phyloP scores from a whole-genome alignment of 2,329 filamentous ascomycete species.

The Penicillium fuscoglaucum region DNA sequence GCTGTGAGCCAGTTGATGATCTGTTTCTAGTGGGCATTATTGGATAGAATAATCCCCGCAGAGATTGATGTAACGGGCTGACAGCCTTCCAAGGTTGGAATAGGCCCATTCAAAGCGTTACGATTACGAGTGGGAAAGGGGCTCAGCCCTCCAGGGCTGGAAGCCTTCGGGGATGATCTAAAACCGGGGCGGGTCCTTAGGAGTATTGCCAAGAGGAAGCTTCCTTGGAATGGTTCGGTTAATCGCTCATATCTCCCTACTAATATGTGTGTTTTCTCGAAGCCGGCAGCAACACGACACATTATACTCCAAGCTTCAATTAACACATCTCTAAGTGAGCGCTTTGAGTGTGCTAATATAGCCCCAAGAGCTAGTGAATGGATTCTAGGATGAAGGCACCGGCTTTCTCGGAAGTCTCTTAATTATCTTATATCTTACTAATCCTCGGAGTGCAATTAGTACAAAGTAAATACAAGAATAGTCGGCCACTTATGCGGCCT shows the following conservation, averaged over 20 bases:
- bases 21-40: neutral
- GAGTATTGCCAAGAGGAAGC: neutral
- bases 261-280: neutral
- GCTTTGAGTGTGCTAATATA: neutral
- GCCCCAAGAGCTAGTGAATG: neutral
- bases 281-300: neutral
- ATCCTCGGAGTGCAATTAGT: neutral
- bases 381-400: too few species aligned
- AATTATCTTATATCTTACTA: neutral
- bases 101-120: neutral
- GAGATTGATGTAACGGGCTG: neutral
- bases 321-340: neutral
- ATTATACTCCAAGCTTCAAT: neutral
- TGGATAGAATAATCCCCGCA: neutral
- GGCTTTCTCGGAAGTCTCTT: too few species aligned
- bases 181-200: neutral
- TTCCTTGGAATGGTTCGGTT: neutral
- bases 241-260: neutral
- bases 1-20: neutral
- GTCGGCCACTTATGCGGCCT: too few species aligned
- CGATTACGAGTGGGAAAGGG: slow-evolving; percentile 6
- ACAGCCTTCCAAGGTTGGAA: neutral
- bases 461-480: too few species aligned
- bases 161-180: neutral
- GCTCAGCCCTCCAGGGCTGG: slow-evolving; percentile 1